Base-by-base conservation (phyloP, 2,329 filamentous ascomycete species). In the Stenocarpella maydis region DNA sequence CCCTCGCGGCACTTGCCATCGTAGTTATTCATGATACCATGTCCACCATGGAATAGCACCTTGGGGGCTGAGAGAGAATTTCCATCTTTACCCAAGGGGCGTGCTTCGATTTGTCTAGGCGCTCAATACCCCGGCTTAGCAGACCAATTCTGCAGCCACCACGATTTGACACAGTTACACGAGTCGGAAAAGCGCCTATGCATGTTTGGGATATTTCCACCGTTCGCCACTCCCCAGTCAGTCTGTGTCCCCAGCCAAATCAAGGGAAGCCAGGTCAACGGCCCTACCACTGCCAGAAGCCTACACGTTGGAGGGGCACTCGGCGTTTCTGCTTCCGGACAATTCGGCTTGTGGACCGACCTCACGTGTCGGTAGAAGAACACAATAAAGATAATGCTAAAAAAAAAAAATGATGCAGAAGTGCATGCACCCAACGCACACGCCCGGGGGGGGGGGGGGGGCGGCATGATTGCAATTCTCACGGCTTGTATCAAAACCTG, bases 151-250 rank as follows among this genome's bases (percentile, higher is more conserved):
- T 28, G 26, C 12, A 19, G 3, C n/a, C 37, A 28, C 9, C 34
- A 24, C 24, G 47, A 54, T 37, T 37, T 28, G 24, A 17, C 41
- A 41, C 19, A 21, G 61, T 60, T n/a, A 34, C 24, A 66, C 67
- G 41, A 37, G 24, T 12, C 45, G 50, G 28, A 53, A 31, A 24
- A 24, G 43, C 39, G 37, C 12, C 60, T 21, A 34, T 41, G 43
- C 43, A 19, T 65, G 60, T 66, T 64, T 49, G 61, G 53, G 60
- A 69, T 34, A 41, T 55, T 45, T 28, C 6, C 34, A 34, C 52
- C 21, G 41, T 39, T 39, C 24, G 28, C 60, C 39, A 50, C 43
- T 28, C 19, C 4, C 34, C 17, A 37, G 34, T 7, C 10, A 37
- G 2, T 7, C 7, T 49, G n/a, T 19, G 37, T 47, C 6, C 45